Conservation (phyloP, 352 stramenopile species). For the Thalassiosira allenii region DNA sequence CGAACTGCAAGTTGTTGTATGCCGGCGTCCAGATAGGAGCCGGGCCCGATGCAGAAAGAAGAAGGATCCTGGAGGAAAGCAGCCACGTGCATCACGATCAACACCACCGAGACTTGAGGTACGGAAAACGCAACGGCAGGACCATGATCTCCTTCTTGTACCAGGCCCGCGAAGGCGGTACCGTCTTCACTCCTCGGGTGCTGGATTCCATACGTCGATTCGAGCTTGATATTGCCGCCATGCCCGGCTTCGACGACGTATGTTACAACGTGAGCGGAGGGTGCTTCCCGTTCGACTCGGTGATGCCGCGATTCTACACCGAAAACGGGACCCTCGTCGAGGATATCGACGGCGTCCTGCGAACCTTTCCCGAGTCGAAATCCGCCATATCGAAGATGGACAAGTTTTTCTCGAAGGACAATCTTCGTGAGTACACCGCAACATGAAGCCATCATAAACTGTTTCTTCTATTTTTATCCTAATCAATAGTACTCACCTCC, state of each 20-base stretch:
- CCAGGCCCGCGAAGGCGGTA: constrained; percentile 31
- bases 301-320: constrained; percentile 30
- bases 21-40: no score
- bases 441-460: no score
- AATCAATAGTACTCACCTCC: no score
- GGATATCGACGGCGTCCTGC: constrained; percentile 31
- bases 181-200: constrained; percentile 32
- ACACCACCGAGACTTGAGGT: no score
- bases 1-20: constrained; percentile 23
- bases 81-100: no score
- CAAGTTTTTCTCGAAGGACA: constrained; percentile 29
- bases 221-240: no score
- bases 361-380: constrained; percentile 15
- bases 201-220: constrained; percentile 30
- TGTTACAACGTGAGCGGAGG: constrained; percentile 6
- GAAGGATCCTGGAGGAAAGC: no score
- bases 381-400: constrained; percentile 31
- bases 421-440: no score
- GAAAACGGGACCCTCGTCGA: constrained; percentile 20
- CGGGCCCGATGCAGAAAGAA: no score
- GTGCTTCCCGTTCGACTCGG: constrained; percentile 39
- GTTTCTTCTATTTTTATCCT: no score
- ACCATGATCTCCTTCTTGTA: constrained; percentile 43
- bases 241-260: constrained; percentile 25
- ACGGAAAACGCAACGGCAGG: constrained; percentile 5